Evolutionary conservation across 495 filamentous ascomycete genomes (phyloP), one percentile per base, ranked within the genome.

Genomic region (Penicillium dipodomyicola): DNA sequence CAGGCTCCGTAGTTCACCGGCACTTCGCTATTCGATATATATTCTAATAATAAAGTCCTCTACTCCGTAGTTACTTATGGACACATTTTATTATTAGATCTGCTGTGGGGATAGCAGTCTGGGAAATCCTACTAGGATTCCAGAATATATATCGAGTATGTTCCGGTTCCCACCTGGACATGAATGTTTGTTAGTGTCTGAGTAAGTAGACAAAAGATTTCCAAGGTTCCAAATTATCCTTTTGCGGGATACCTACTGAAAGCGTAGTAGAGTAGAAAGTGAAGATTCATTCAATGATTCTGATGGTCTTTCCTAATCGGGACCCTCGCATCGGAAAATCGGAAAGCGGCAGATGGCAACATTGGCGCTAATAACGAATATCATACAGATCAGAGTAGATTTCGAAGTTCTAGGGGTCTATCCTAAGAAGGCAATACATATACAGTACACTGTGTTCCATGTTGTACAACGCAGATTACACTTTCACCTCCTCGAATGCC

Each of bases 401-500:
- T 59, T 67, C 62, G 56, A 65, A 63, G 62, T 58, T 57, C 52
- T 54, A 56, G 33, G 49, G 12, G 25, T 65, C 56, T 68, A 65
- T 56, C 49, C 35, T 51, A 50, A 49, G 44, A 56, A 56, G 40
- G 58, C 44, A 44, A 52, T 68, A 62, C 56, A 63, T 62, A 52
- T 65, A 65, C 59, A 65, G 33, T 22, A 56, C 47, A 57, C 25
- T 20, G 14, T 20, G 14, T 32, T 53, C 17, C 2, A 33, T 30
- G 14, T 32, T 53, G 10, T 12, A 33, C 47, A 20, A 25, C 1
- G 17, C 39, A 27, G 23, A 45, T 67, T 49, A 69, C 20, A 49
- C 37, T 42, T 67, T 61, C 7, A 70, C 80, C 45, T 75, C 72
- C 51, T 78, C 73, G 32, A 91, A 72, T 27, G 82, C 80, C 57